phyloP scores from a whole-genome alignment of 2,329 filamentous ascomycete genomes.

The Neonectria faginata region DNA sequence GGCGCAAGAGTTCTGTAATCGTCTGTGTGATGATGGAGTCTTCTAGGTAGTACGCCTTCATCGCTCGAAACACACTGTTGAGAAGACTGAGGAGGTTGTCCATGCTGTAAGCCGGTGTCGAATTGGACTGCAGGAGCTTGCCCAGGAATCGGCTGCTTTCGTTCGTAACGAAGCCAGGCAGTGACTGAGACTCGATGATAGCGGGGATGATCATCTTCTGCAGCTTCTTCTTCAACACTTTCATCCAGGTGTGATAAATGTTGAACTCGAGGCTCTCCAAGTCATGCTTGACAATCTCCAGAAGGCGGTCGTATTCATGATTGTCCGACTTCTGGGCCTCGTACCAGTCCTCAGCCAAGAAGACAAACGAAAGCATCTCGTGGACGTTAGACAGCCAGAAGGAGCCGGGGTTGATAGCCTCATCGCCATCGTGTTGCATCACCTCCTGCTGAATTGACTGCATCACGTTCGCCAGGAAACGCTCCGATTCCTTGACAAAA shows the following conservation, averaged over 20 bases:
- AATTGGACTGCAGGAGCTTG: slow-evolving; percentile 93
- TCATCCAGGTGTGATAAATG: slow-evolving; percentile 99
- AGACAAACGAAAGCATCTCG: slow-evolving; percentile 99
- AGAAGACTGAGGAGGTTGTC: slow-evolving; percentile 95
- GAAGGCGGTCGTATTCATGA: slow-evolving; percentile 95
- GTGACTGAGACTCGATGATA: slow-evolving; percentile 98
- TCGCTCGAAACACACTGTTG: slow-evolving; percentile 97
- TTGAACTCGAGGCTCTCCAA: slow-evolving; percentile 99
- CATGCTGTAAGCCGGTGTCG: slow-evolving; percentile 97
- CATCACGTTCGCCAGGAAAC: slow-evolving; percentile 99
- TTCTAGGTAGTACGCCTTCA: slow-evolving; percentile 98
- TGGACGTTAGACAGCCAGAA: slow-evolving; percentile 99
- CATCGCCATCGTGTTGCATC: slow-evolving; percentile 98
- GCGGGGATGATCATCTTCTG: slow-evolving; percentile 99
- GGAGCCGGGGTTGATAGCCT: slow-evolving; percentile 94
- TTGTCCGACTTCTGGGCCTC: slow-evolving; percentile 99
- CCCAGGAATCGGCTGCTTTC: slow-evolving; percentile 98
- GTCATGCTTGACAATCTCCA: slow-evolving; percentile 99
- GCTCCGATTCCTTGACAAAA: slow-evolving; percentile 98
- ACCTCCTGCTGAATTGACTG: slow-evolving; percentile 99
- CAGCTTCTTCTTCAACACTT: slow-evolving; percentile 98
- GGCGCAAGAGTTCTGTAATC: slow-evolving; percentile 88
- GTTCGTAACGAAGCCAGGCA: slow-evolving; percentile 98
- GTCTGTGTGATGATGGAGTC: slow-evolving; percentile 96
- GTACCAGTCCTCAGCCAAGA: slow-evolving; percentile 99